Evolutionary conservation across 768 basidiomycete species (phyloP).

Genomic region (Heimioporus sp.): DNA sequence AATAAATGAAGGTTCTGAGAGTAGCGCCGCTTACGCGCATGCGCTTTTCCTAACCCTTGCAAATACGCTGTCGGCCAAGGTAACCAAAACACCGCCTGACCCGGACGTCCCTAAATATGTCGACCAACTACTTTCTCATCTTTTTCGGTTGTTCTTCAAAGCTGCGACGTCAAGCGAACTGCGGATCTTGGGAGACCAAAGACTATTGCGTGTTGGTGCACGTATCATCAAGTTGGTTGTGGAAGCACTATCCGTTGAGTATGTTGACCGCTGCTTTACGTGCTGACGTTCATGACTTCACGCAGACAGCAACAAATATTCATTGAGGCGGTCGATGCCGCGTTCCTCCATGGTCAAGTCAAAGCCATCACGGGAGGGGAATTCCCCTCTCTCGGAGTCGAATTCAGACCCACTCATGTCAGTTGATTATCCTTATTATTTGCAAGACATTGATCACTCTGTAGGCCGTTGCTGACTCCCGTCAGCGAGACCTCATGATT

Average conservation of each 20-base stretch:
- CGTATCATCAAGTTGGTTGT: conserved; percentile 67
- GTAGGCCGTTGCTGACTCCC: conserved; percentile 17
- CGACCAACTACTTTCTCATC: conserved; percentile 66
- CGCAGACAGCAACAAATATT: conserved; percentile 62
- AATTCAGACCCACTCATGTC: conserved; percentile 56
- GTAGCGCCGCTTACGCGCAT: conserved; percentile 80
- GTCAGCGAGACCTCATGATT: conserved; percentile 61
- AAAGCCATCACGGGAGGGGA: conserved; percentile 53
- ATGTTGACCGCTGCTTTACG: conserved; percentile 32
- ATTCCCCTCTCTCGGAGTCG: conserved; percentile 33
- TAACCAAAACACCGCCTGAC: conserved; percentile 45
- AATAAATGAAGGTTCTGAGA: conserved; percentile 47
- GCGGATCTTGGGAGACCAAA: conserved; percentile 37
- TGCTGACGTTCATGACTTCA: background rate
- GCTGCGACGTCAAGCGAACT: conserved; percentile 32
- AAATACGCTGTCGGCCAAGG: conserved; percentile 56
- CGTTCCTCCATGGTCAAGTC: conserved; percentile 46
- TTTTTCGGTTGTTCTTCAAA: conserved; percentile 65
- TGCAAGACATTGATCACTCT: background rate
- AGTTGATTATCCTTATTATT: conserved; percentile 4
- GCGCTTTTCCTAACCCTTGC: conserved; percentile 72
- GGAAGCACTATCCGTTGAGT: conserved; percentile 65
- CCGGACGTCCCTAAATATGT: conserved; percentile 78
- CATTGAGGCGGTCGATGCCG: conserved; percentile 35
- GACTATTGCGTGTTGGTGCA: conserved; percentile 43